Base-by-base conservation (phyloP, 306 rosid species). In the Albizia julibrissin region DNA sequence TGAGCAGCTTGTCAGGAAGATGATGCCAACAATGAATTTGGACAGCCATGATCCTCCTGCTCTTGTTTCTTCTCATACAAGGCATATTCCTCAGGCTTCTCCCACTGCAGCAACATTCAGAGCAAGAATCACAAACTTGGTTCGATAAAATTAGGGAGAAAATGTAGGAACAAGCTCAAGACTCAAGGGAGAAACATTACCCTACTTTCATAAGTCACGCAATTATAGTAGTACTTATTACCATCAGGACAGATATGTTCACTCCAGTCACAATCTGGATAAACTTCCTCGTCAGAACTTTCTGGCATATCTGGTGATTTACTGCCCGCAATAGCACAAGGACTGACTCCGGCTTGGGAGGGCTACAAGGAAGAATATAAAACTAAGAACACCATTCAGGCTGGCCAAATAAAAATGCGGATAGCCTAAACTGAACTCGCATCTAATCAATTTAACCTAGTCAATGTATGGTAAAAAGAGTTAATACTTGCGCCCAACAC, bases 211-310 rank as follows among this genome's bases (percentile, higher is more conserved):
- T 80, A 89, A 81, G 94, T 89, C 83, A 85, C 88, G 81, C 93
- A 91, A 67, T 95, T 92, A 78, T 88, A 92, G 83, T 90, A 95
- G 86, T 95, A 95, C 82, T 82, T 86, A 85, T 87, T 15, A 75
- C 97, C 98, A 66, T 95, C 98, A 42, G 98, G 98, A 81, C 96
- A 93, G 78, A 86, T 87, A 78, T 91, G 96, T 85, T 93, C 96
- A 76, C 98, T 93, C 99, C 99, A 95, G 77, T 93, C 95, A 88
- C 92, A 91, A 47, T 91, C 99, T 61, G 86, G 81, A 86, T 56
- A 15, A 70, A 81, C 86, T 71, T 90, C 88, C 49, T 69, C 87
- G 49, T 84, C 76, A 29, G 87, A 75, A 81, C 82, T 72, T 62
- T 75, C 77, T 84, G 85, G 89, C 74, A 82, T 58, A 42, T 82